Evolutionary conservation across 805 yeast species (phyloP), one percentile per base, ranked within the genome.

Genomic region (Candida glaebosa): DNA sequence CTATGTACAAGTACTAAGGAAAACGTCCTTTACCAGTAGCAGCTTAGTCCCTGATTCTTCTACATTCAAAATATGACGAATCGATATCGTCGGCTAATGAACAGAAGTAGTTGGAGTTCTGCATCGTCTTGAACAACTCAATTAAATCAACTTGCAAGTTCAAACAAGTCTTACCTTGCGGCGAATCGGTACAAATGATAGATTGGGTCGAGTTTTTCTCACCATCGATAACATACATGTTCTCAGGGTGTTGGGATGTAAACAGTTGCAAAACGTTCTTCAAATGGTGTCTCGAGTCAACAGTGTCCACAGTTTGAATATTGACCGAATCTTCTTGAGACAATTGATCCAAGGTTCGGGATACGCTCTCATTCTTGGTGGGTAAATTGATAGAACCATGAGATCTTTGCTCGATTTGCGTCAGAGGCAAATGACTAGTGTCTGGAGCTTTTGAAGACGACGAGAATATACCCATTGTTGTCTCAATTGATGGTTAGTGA

Each of bases 11-110:
- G 28, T 24, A 24, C 8, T 24, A 8, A 24, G 8, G n/a, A n/a
- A 24, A 24, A 12, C 12, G 28, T 24, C 28, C 12, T 24, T 24
- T 8, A 24, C 28, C 28, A 8, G 8, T 24, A 24, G 28, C 8
- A 24, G 12, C 10, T 12, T 24, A 24, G 12, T 24, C 41, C 25
- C 37, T 38, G 22, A 63, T 72, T 46, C 69, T 71, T 46, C 78
- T 59, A 58, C 79, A 75, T 49, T 75, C 79, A 49, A 75, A 74
- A 46, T 75, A 73, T 1, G 78, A 74, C 26, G 76, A 75, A 41
- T 64, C 65, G 18, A 74, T 60, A 30, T 73, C 73, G 33, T 71
- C 67, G 4, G 79, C 76, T 31, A 74, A 61, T 1, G 77, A 71
- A 48, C 79, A 75, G 48, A 73, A 74, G 52, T 71, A 75, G 32